Evolutionary conservation across 2,329 filamentous ascomycete genomes (phyloP), one percentile per base, ranked within the genome.

Genomic region (Pseudogymnoascus sp.): DNA sequence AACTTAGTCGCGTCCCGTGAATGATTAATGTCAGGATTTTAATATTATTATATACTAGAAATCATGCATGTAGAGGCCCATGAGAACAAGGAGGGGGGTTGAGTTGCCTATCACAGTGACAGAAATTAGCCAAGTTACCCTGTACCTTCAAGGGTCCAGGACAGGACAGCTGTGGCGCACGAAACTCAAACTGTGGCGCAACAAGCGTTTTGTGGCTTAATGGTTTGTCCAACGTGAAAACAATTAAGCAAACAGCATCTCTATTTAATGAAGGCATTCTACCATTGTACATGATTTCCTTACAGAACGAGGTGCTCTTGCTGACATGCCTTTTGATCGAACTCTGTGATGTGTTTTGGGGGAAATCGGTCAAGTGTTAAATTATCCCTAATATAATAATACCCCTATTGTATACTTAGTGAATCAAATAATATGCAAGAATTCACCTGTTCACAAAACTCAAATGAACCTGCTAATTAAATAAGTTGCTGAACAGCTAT

Each of bases 51-150:
- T 33, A 21, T 8, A 57, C n/a, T 57, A n/a, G 50, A 33, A 21
- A 33, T 57, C 50, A 57, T 57, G 50, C 50, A 33, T 10, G 11
- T 4, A 33, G 28, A 57, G 47, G n/a, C 50, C 50, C n/a, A 57
- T 57, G 23, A 53, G 23, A 31, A 31, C 15, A 33, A 57, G 50
- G 50, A 33, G 50, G 50, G 50, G 50, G 31, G 19, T 57, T 10
- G 50, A 53, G 17, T 35, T 57, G 50, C 50, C 50, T 57, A 57
- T 57, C 50, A 57, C 28, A 13, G 50, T 57, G 50, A 57, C 50
- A 57, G 50, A 57, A 57, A 57, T 57, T 28, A 57, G 50, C 50
- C 17, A 57, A 57, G 50, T 57, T 28, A 57, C 26, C 28, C 28
- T 8, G 28, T 57, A 57, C 50, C 17, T 57, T 26, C 31, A 57